phyloP scores from a whole-genome alignment of 2,329 filamentous ascomycete genomes.

The Penicillium sp. region DNA sequence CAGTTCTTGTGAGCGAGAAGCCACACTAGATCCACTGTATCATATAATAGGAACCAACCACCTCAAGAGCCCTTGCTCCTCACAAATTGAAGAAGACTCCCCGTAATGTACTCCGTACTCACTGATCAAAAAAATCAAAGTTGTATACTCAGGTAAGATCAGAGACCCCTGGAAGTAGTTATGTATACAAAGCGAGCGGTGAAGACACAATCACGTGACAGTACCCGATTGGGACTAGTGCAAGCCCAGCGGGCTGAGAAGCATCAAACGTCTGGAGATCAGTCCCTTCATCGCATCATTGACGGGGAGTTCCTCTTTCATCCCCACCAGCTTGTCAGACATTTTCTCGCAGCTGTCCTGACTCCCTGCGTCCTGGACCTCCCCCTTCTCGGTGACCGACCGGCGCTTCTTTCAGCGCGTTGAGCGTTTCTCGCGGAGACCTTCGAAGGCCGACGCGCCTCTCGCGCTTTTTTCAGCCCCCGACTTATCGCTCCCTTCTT shows the following conservation, averaged over 20 bases:
- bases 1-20: constrained; percentile 35
- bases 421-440: constrained; percentile 23
- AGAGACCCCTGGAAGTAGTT: neutral
- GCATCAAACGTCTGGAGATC: constrained; percentile 32
- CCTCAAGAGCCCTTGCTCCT: neutral
- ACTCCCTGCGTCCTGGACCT: constrained; percentile 5
- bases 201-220: constrained; percentile 22
- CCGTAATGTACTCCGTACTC: neutral
- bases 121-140: neutral
- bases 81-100: neutral
- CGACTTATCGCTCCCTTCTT: constrained; percentile 1
- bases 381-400: constrained; percentile 18
- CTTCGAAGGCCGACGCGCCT: constrained; percentile 24
- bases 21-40: neutral
- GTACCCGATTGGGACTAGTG: constrained; percentile 18
- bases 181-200: neutral
- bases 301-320: constrained; percentile 23
- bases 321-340: constrained; percentile 29
- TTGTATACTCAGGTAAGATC: neutral
- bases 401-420: constrained; percentile 23
- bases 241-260: constrained; percentile 22
- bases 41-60: neutral
- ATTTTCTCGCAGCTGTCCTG: constrained; percentile 16
- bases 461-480: constrained; percentile 16
- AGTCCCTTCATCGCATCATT: constrained; percentile 30